These are phyloP conservation scores for Punica granatum DNA, from an alignment of 345 rosid species.

Conservation along the genomic window DNA sequence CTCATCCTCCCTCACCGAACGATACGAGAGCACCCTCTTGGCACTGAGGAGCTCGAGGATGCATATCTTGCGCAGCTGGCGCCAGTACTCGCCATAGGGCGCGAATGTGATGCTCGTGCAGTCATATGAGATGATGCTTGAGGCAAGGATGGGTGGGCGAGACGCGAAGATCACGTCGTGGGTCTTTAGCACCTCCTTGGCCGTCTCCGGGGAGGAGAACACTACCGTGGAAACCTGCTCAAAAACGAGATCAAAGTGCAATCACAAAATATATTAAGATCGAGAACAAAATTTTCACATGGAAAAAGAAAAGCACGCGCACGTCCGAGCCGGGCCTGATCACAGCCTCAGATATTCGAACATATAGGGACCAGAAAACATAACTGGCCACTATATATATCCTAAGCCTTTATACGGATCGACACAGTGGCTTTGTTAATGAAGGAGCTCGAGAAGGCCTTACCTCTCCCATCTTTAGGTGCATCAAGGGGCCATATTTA, in stretches of 20 bases:
- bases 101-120: constrained; percentile 19
- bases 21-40: constrained; percentile 17
- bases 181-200: constrained; percentile 17
- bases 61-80: constrained; percentile 18
- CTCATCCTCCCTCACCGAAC: constrained; percentile 23
- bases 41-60: constrained; percentile 15
- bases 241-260: too few relatives aligned
- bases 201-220: constrained; percentile 20
- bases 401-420: too few relatives aligned
- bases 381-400: too few relatives aligned
- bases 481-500: constrained; percentile 23
- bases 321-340: too few relatives aligned
- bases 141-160: constrained; percentile 18
- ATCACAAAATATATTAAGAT: too few relatives aligned
- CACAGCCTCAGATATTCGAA: too few relatives aligned
- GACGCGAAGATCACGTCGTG: constrained; percentile 22
- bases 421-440: too few relatives aligned
- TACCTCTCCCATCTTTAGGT: constrained; percentile 19
- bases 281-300: too few relatives aligned
- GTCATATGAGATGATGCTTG: constrained; percentile 16
- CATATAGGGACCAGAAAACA: too few relatives aligned
- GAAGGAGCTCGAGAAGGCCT: too few relatives aligned
- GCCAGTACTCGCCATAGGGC: constrained; percentile 24
- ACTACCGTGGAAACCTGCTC: constrained; percentile 12
- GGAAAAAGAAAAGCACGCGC: too few relatives aligned